Evolutionary conservation across 352 stramenopile genomes (phyloP).

Genomic region (Phytophthora podocarpi): DNA sequence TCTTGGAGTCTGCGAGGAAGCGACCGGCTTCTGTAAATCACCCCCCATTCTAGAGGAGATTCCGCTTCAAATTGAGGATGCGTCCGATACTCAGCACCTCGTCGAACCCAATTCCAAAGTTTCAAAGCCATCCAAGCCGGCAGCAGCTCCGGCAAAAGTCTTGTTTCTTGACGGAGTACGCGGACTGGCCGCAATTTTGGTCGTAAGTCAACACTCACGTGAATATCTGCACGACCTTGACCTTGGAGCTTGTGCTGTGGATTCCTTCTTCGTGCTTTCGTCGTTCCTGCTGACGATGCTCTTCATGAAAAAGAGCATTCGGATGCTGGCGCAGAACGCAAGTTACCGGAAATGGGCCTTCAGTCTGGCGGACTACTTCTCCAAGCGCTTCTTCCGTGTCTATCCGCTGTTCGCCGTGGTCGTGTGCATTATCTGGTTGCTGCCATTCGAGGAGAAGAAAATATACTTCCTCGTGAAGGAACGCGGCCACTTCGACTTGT

Average conservation of each 20-base stretch:
- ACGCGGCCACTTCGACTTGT: slow-evolving; percentile 39
- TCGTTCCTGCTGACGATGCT: slow-evolving; percentile 50
- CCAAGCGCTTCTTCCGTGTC: slow-evolving; percentile 45
- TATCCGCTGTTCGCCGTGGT: slow-evolving; percentile 40
- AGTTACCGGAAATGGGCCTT: slow-evolving; percentile 27
- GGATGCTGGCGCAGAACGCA: slow-evolving; percentile 27
- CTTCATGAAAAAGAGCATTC: slow-evolving; percentile 42
- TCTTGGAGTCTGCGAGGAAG: slow-evolving; percentile 2
- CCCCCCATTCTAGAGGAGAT: slow-evolving; percentile 7
- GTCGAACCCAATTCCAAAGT: slow-evolving; percentile 7
- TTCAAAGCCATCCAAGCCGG: slow-evolving; percentile 7
- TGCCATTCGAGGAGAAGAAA: slow-evolving; percentile 35
- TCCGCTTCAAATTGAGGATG: slow-evolving; percentile 17
- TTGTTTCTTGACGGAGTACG: slow-evolving; percentile 50
- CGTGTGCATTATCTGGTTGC: slow-evolving; percentile 27
- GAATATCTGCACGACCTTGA: slow-evolving; percentile 37
- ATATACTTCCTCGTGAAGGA: slow-evolving; percentile 44
- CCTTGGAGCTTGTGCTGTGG: slow-evolving; percentile 36
- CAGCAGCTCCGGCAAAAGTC: slow-evolving; percentile 33
- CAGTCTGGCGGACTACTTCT: slow-evolving; percentile 38
- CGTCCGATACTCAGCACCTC: slow-evolving; percentile 13
- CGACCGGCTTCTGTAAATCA: slow-evolving; percentile 8
- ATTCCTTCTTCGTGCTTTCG: slow-evolving; percentile 52
- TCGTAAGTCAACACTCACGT: slow-evolving; percentile 37
- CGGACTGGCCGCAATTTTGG: slow-evolving; percentile 50